These are phyloP conservation scores for Musa acuminata DNA, from an alignment of 176 grass and related monocot species.

Conservation along the genomic window DNA sequence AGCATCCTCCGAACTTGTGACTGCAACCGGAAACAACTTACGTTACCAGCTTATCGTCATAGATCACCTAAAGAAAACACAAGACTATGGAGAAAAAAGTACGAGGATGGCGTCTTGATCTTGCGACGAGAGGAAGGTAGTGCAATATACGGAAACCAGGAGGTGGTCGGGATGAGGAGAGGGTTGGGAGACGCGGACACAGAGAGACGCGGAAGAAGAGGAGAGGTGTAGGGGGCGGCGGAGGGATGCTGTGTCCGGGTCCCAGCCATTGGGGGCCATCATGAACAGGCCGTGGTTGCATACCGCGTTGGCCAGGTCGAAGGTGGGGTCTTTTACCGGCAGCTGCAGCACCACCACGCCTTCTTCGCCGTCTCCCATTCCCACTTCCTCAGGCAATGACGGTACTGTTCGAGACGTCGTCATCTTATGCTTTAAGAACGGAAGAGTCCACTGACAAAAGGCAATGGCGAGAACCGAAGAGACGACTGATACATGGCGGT, in stretches of 20 bases:
- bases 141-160: constrained; percentile 43
- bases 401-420: too few relatives aligned
- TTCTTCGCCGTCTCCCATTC: not conserved
- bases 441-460: too few relatives aligned
- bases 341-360: constrained; percentile 25
- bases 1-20: constrained; percentile 71
- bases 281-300: constrained; percentile 94
- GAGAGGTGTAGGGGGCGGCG: constrained; percentile 64
- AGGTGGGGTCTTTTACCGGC: constrained; percentile 10
- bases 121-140: constrained; percentile 27
- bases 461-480: too few relatives aligned
- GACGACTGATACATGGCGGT: too few relatives aligned
- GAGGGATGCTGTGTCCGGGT: constrained; percentile 40
- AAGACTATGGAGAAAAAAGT: not conserved
- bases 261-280: constrained; percentile 86
- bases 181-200: constrained; percentile 40
- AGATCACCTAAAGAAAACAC: not conserved
- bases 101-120: constrained; percentile 50
- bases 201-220: constrained; percentile 34
- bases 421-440: too few relatives aligned
- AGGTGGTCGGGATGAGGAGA: constrained; percentile 22
- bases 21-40: constrained; percentile 21
- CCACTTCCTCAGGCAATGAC: too few relatives aligned
- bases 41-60: not conserved
- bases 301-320: constrained; percentile 62